Evolutionary conservation across 2,329 filamentous ascomycete species (phyloP).

Genomic region (Alternaria brassicae): DNA sequence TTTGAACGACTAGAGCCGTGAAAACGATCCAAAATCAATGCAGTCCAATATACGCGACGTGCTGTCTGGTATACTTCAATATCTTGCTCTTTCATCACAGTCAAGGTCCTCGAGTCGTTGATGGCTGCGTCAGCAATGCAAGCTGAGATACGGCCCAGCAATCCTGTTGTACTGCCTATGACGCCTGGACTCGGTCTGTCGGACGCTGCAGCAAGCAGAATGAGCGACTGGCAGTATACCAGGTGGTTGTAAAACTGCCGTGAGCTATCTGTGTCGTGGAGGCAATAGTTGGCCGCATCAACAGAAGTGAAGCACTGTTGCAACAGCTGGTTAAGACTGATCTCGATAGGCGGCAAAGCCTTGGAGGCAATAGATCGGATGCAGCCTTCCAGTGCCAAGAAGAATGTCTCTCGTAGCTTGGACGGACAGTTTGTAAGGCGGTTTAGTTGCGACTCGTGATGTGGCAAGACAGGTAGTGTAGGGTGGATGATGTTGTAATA

Average conservation of each 20-base stretch:
- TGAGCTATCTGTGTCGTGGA: constrained; percentile 36
- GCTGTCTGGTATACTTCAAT: constrained; percentile 38
- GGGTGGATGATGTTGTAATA: constrained; percentile 49
- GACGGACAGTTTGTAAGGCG: constrained; percentile 45
- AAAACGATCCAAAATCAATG: constrained; percentile 49
- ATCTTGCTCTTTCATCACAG: constrained; percentile 40
- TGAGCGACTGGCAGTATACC: constrained; percentile 44
- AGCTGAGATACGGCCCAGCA: constrained; percentile 43
- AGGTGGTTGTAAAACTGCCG: constrained; percentile 43
- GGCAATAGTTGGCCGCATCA: constrained; percentile 39
- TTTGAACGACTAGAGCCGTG: constrained; percentile 46
- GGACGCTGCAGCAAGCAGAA: constrained; percentile 43
- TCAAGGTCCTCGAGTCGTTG: constrained; percentile 40
- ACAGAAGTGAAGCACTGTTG: constrained; percentile 39
- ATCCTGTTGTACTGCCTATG: constrained; percentile 37
- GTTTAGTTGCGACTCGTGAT: constrained; percentile 42
- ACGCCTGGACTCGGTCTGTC: constrained; percentile 41
- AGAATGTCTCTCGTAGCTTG: constrained; percentile 48
- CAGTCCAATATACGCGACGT: constrained; percentile 47
- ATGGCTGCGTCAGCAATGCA: constrained; percentile 41
- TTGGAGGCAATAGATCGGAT: constrained; percentile 43
- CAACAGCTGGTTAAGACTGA: constrained; percentile 36
- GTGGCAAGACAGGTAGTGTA: constrained; percentile 44
- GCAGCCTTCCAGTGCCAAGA: constrained; percentile 43
- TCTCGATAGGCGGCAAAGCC: constrained; percentile 36